phyloP scores from a whole-genome alignment of 192 early-diverging fungal genomes.

The Umbelopsis isabellina region DNA sequence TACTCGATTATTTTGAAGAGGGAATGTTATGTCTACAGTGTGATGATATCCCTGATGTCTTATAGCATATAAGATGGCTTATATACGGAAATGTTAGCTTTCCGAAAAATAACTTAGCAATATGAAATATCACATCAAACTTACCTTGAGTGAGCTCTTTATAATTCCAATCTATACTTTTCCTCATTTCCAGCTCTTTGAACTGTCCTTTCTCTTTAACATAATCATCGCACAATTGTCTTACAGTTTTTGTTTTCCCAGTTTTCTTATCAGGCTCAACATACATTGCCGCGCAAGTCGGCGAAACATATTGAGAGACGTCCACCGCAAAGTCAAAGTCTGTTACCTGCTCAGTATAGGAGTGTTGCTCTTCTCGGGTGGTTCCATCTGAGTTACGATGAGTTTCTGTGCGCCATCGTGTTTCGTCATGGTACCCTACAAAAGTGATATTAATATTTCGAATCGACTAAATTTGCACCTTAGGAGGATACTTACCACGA shows the following conservation, averaged over 20 bases:
- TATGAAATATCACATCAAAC: neutral
- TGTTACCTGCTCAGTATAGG: constrained; percentile 30
- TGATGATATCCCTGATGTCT: constrained; percentile 40
- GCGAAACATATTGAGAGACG: constrained; percentile 32
- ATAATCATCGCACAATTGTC: constrained; percentile 40
- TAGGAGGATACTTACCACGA: constrained; percentile 22
- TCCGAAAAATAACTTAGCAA: neutral
- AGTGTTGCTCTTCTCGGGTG: constrained; percentile 28
- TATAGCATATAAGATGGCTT: constrained; percentile 30
- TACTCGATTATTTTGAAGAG: constrained; percentile 32
- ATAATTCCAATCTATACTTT: constrained; percentile 51
- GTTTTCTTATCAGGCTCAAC: constrained; percentile 36
- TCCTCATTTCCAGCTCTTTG: constrained; percentile 48
- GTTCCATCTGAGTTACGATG: constrained; percentile 31
- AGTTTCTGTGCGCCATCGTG: constrained; percentile 15
- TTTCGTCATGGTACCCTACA: constrained; percentile 42
- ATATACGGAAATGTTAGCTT: neutral
- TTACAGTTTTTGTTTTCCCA: constrained; percentile 25
- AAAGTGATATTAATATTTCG: neutral
- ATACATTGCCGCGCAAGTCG: constrained; percentile 31
- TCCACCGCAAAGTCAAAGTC: constrained; percentile 45
- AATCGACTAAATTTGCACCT: neutral
- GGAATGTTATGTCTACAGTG: constrained; percentile 39
- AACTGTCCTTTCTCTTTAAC: constrained; percentile 25
- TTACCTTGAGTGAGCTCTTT: constrained; percentile 35